Percentiles rank a stretch among this genome's conserved stretches.
phyloP scores from a whole-genome alignment of 768 basidiomycete genomes.

The Termitomyces sp. region DNA sequence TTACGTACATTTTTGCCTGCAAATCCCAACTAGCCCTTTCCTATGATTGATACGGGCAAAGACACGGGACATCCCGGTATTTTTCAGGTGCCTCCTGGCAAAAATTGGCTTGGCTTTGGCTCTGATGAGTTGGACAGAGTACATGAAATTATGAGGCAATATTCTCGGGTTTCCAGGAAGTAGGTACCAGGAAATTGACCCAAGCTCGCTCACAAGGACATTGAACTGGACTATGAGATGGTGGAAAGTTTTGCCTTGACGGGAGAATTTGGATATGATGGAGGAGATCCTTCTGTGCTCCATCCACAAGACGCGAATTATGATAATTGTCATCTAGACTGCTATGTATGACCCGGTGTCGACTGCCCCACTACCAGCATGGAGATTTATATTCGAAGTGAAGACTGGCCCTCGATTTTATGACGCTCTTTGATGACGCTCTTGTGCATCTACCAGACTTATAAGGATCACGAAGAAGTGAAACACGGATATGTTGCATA shows the following conservation, averaged over 20 bases:
- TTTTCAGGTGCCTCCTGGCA: constrained; percentile 3
- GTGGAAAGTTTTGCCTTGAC: not conserved
- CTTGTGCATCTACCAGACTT: not conserved
- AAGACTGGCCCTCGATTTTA: constrained; percentile 5
- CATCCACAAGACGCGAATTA: constrained; percentile 4
- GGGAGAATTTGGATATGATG: constrained; percentile 6
- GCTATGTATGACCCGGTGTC: not conserved
- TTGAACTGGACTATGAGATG: not conserved
- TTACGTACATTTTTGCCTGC: not conserved
- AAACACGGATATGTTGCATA: too few species aligned
- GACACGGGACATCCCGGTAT: constrained; percentile 4
- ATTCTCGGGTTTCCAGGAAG: constrained; percentile 1
- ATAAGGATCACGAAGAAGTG: not conserved
- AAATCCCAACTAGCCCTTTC: not conserved
- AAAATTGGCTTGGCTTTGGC: constrained; percentile 3
- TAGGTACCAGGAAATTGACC: constrained; percentile 1
- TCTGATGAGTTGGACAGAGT: constrained; percentile 7
- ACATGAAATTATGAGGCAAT: constrained; percentile 3
- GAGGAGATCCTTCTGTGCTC: constrained; percentile 4
- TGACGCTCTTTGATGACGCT: not conserved
- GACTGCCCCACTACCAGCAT: constrained; percentile 6
- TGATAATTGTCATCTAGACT: not conserved
- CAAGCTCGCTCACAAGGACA: not conserved
- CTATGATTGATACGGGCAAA: constrained; percentile 2
- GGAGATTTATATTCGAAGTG: constrained; percentile 4